Percentiles rank a stretch among this genome's conserved stretches.
Evolutionary conservation across 2,329 filamentous ascomycete species (phyloP).

Genomic region (Colletotrichum sp.): DNA sequence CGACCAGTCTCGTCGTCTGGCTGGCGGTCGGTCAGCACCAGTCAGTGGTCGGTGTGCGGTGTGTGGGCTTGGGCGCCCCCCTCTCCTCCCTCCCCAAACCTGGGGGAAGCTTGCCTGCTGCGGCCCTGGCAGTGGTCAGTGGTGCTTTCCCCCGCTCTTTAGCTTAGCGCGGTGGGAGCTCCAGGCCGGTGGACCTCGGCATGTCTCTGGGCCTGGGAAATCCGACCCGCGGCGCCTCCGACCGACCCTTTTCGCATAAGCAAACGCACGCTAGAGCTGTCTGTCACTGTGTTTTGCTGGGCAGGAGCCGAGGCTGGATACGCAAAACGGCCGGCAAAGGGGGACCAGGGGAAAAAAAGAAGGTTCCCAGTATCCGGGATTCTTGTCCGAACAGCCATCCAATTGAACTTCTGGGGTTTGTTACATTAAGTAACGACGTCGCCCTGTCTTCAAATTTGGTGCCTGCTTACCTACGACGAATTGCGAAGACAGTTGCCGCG

Average conservation of each 20-base stretch:
- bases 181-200: constrained; percentile 22
- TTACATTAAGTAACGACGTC: not conserved
- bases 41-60: not conserved
- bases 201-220: not conserved
- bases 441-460: not conserved
- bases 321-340: not conserved
- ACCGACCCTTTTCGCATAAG: not conserved
- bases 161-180: not conserved
- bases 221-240: not conserved
- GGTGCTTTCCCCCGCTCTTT: not conserved
- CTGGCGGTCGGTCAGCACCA: not conserved
- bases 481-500: not conserved
- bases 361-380: not conserved
- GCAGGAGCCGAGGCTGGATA: not conserved
- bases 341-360: not conserved
- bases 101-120: not conserved
- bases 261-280: not conserved
- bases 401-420: not conserved
- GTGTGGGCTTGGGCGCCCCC: not conserved
- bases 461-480: not conserved
- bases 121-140: not conserved
- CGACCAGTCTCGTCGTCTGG: not conserved
- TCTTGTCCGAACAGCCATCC: not conserved
- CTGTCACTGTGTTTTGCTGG: not conserved
- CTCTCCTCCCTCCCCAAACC: not conserved